Percentiles rank a stretch among this genome's conserved stretches.
phyloP scores from a whole-genome alignment of 352 stramenopile genomes.

The Pythium monospermum region DNA sequence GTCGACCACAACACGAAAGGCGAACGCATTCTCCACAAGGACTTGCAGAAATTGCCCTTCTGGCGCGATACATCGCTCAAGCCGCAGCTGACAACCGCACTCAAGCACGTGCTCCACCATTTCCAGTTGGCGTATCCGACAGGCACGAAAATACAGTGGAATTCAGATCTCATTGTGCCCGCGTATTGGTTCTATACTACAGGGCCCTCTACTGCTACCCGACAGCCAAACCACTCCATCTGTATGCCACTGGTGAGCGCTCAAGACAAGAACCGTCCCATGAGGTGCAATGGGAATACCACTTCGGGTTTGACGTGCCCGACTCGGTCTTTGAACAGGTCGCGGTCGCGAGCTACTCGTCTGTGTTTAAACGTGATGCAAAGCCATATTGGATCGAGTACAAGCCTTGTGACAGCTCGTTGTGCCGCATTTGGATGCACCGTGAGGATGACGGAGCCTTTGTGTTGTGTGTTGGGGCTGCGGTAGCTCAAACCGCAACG shows the following conservation, averaged over 20 bases:
- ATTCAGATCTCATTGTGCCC: constrained; percentile 3
- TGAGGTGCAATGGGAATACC: constrained; percentile 15
- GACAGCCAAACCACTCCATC: no score
- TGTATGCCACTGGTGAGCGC: no score
- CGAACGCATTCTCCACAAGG: neutral
- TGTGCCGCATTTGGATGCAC: neutral
- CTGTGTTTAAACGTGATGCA: neutral
- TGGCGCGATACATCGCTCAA: neutral
- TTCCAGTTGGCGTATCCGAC: constrained; percentile 13
- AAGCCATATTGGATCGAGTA: neutral
- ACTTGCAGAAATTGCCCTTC: neutral
- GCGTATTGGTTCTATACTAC: neutral
- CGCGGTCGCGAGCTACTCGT: constrained; percentile 9
- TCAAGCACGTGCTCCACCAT: constrained; percentile 15
- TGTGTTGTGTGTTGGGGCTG: no score
- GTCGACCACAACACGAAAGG: no score
- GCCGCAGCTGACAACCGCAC: neutral
- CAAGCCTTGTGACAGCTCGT: neutral
- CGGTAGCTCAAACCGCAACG: no score
- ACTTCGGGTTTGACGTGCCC: constrained; percentile 6
- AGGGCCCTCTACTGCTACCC: no score
- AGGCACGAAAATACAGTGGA: neutral
- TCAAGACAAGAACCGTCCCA: neutral
- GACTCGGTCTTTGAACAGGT: constrained; percentile 23
- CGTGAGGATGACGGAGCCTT: no score